phyloP scores from a whole-genome alignment of 2,329 filamentous ascomycete species.

The Diaporthe destruens region DNA sequence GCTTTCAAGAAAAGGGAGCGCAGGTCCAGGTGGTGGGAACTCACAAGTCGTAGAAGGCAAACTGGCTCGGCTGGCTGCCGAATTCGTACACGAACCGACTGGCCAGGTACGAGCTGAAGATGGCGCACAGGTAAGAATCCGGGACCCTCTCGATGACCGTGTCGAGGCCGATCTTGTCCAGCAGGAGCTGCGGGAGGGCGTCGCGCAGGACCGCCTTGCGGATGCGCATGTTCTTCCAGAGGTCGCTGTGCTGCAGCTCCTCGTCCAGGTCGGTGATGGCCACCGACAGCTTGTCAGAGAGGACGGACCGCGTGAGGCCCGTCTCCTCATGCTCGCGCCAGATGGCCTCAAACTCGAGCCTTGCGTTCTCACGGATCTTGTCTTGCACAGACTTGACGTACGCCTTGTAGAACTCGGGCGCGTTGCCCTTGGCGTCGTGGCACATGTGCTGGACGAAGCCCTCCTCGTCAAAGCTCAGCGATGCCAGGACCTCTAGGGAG shows the following conservation, averaged over 20 bases:
- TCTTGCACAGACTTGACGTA: slow-evolving; percentile 94
- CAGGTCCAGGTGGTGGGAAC: slow-evolving; percentile 54
- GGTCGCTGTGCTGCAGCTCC: slow-evolving; percentile 90
- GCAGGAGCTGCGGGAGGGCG: slow-evolving; percentile 84
- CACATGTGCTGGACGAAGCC: slow-evolving; percentile 96
- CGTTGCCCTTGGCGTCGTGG: slow-evolving; percentile 76
- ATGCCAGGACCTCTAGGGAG: slow-evolving; percentile 94
- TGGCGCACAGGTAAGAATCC: slow-evolving; percentile 90
- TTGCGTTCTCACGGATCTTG: slow-evolving; percentile 90
- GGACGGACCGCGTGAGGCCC: slow-evolving; percentile 81
- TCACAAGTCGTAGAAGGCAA: slow-evolving; percentile 99
- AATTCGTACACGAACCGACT: slow-evolving; percentile 97
- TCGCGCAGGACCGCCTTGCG: slow-evolving; percentile 83
- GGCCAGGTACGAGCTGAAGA: slow-evolving; percentile 95
- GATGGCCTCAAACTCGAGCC: slow-evolving; percentile 96
- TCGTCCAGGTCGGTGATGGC: slow-evolving; percentile 98
- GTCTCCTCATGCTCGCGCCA: slow-evolving; percentile 94
- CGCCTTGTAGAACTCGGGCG: slow-evolving; percentile 89
- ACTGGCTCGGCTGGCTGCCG: slow-evolving; percentile 91
- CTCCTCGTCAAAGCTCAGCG: slow-evolving; percentile 91
- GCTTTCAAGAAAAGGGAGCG: background rate
- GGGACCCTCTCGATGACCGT: slow-evolving; percentile 89
- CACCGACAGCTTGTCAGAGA: slow-evolving; percentile 90
- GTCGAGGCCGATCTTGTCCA: slow-evolving; percentile 92
- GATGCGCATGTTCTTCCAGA: slow-evolving; percentile 88